A percentile compares a stretch with the other conserved stretches of the same genome.
phyloP scores from a whole-genome alignment of 768 basidiomycete species.

The Tulasnella sp. region DNA sequence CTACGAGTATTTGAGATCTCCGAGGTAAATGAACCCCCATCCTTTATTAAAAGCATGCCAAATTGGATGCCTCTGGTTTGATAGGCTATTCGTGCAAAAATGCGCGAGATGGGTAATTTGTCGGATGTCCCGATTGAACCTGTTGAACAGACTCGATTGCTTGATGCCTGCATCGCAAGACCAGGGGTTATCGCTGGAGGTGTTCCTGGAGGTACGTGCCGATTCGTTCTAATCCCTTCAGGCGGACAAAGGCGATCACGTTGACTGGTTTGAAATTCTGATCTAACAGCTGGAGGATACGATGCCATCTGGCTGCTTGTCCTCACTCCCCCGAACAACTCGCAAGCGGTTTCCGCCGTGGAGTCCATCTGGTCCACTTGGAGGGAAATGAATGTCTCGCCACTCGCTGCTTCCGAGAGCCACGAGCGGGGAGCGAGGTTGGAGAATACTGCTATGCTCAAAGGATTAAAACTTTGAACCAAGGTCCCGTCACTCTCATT shows the following conservation, averaged over 20 bases:
- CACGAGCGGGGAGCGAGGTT: conserved; percentile 51
- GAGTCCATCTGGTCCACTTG: conserved; percentile 61
- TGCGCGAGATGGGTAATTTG: conserved; percentile 73
- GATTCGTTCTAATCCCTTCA: neutral
- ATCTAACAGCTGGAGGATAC: conserved; percentile 81
- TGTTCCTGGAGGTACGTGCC: conserved; percentile 79
- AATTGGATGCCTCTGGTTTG: no score
- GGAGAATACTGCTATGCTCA: conserved; percentile 36
- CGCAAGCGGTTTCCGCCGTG: conserved; percentile 37
- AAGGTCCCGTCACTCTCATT: neutral
- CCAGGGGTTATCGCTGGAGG: conserved; percentile 89
- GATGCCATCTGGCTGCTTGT: conserved; percentile 94
- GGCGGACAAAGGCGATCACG: neutral
- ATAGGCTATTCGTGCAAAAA: conserved; percentile 66
- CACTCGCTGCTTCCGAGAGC: conserved; percentile 62
- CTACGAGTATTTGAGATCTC: conserved; percentile 41
- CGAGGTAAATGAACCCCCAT: conserved; percentile 48
- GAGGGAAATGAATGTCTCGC: conserved; percentile 53
- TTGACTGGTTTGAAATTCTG: neutral
- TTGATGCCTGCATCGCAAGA: conserved; percentile 64
- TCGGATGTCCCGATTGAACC: conserved; percentile 87
- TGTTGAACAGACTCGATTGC: conserved; percentile 66
- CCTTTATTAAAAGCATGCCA: neutral
- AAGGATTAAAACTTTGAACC: neutral
- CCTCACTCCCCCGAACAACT: conserved; percentile 38